Evolutionary conservation across 495 filamentous ascomycete genomes (phyloP).

Genomic region (Neurospora discreta): DNA sequence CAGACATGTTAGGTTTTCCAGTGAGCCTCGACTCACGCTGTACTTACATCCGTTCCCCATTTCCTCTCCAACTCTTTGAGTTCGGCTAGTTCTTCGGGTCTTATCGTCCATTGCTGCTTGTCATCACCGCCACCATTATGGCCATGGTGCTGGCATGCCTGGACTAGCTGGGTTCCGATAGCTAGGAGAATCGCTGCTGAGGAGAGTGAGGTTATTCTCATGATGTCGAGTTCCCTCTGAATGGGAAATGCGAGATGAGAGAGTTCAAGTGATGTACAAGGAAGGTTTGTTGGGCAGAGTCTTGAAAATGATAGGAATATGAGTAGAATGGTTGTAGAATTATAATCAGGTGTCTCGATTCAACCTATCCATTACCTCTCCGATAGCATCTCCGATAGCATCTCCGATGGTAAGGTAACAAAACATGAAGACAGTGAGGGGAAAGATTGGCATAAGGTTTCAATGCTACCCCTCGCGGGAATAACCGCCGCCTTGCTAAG

Average conservation of each 20-base stretch:
- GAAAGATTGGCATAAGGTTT: neutral
- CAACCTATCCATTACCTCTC: neutral
- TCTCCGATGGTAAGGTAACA: neutral
- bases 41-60: conserved; percentile 41
- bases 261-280: neutral
- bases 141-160: conserved; percentile 14
- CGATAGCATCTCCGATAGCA: neutral
- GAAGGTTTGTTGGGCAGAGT: neutral
- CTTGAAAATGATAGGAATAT: neutral
- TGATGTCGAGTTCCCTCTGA: neutral
- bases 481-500: neutral
- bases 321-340: neutral
- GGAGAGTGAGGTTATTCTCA: neutral
- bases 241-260: neutral
- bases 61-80: conserved; percentile 43
- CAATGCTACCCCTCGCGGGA: neutral
- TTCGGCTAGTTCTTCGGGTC: conserved; percentile 31
- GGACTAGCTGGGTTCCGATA: neutral
- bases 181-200: neutral
- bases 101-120: conserved; percentile 22
- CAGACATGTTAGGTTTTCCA: neutral
- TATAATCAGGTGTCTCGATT: neutral
- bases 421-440: neutral
- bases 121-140: neutral
- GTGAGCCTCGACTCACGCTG: neutral